Evolutionary conservation across 1,284 basidiomycete genomes (phyloP).

Genomic region (Grifola frondosa): DNA sequence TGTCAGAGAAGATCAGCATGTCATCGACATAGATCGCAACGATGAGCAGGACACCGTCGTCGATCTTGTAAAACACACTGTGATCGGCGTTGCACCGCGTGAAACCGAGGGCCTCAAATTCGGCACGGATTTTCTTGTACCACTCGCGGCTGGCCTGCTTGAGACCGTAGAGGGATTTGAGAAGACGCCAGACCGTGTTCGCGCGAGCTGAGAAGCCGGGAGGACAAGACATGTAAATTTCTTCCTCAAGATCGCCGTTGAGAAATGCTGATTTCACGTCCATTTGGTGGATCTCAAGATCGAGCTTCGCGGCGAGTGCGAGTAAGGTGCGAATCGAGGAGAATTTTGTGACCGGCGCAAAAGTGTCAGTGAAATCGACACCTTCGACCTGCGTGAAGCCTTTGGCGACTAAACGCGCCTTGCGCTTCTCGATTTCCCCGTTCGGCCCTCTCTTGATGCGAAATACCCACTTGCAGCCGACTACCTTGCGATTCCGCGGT

Average conservation of each 20-base stretch:
- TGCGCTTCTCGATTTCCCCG: conserved; percentile 32
- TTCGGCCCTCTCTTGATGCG: conserved; percentile 29
- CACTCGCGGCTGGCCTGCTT: conserved; percentile 22
- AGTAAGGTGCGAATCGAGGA: conserved; percentile 37
- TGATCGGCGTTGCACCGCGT: conserved; percentile 9
- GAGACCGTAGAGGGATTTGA: conserved; percentile 22
- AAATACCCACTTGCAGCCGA: conserved; percentile 32
- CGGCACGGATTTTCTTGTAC: conserved; percentile 17
- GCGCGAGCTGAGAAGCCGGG: conserved; percentile 28
- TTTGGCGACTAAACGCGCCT: conserved; percentile 39
- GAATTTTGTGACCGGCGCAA: conserved; percentile 40
- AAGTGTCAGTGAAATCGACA: conserved; percentile 42
- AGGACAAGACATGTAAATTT: conserved; percentile 38
- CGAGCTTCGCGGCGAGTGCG: conserved; percentile 33
- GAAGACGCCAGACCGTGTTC: conserved; percentile 29
- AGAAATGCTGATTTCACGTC: conserved; percentile 48
- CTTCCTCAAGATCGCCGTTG: conserved; percentile 40
- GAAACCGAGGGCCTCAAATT: conserved; percentile 9
- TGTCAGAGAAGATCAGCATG: conserved; percentile 13
- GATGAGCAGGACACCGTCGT: conserved; percentile 9
- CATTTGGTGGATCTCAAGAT: conserved; percentile 39
- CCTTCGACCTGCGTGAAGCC: conserved; percentile 44
- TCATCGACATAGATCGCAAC: conserved; percentile 25
- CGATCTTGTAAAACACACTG: conserved; percentile 10
- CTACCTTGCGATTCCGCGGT: conserved; percentile 22